A percentile compares a stretch with the other conserved stretches of the same genome.
Evolutionary conservation across 179 eudicot species (phyloP).

Genomic region (Vitellaria paradoxa): DNA sequence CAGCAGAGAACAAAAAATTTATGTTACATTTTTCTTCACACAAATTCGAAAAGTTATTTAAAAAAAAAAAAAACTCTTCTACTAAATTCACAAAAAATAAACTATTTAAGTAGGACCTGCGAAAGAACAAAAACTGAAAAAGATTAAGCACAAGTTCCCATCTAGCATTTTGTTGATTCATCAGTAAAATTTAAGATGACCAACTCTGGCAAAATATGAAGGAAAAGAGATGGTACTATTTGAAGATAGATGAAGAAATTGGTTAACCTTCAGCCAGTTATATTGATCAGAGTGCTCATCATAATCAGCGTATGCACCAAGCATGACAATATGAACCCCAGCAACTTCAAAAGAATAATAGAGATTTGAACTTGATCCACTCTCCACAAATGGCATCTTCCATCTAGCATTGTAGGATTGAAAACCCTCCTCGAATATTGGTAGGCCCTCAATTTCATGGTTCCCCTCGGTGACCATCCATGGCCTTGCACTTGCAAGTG

Average conservation of each 20-base stretch:
- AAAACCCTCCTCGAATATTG: constrained; percentile 56
- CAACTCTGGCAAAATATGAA: not conserved
- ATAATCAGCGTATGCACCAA: constrained; percentile 86
- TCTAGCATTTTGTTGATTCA: no score
- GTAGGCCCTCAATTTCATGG: constrained; percentile 81
- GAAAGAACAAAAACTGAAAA: not conserved
- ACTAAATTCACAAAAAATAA: not conserved
- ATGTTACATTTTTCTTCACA: not conserved
- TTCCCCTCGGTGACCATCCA: constrained; percentile 99
- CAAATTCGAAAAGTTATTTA: not conserved
- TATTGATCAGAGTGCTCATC: constrained; percentile 85
- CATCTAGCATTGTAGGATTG: constrained; percentile 86
- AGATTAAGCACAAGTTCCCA: no score
- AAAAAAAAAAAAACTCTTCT: not conserved
- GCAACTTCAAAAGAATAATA: constrained; percentile 95
- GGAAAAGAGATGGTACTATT: not conserved
- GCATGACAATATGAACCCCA: constrained; percentile 87
- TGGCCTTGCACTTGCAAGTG: constrained; percentile 91
- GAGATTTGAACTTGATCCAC: constrained; percentile 87
- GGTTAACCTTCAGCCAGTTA: constrained; percentile 77
- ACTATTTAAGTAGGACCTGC: not conserved
- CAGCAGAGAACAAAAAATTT: no score
- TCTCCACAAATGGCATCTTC: constrained; percentile 97
- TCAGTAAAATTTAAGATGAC: no score
- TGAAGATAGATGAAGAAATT: not conserved